Evolutionary conservation across 805 yeast genomes (phyloP).

Genomic region (Zygosaccharomyces kombuchaensis): DNA sequence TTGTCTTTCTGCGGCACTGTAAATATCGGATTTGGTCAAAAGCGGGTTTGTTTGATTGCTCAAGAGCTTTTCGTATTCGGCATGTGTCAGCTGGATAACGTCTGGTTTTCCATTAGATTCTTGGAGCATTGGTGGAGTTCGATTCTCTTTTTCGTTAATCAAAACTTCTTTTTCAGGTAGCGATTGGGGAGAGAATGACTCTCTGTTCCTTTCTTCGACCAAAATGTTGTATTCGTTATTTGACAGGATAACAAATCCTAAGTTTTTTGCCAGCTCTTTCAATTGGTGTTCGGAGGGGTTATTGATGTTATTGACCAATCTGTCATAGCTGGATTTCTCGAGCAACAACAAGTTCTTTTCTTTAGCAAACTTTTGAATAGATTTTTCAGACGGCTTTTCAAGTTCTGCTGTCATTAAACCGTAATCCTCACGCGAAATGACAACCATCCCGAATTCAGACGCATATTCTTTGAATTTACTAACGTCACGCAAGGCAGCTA

Average conservation of each 20-base stretch:
- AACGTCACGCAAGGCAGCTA: conserved; percentile 13
- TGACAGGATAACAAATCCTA: conserved; percentile 31
- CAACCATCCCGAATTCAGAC: conserved; percentile 17
- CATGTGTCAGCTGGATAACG: conserved; percentile 33
- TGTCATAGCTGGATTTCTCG: conserved; percentile 24
- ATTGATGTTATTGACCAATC: conserved; percentile 14
- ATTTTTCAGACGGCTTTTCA: conserved; percentile 28
- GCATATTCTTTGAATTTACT: conserved; percentile 25
- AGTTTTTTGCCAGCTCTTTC: conserved; percentile 27
- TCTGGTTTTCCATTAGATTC: conserved; percentile 36
- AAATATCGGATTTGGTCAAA: conserved; percentile 34
- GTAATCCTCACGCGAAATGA: conserved; percentile 30
- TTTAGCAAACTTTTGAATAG: conserved; percentile 21
- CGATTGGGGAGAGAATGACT: conserved; percentile 5
- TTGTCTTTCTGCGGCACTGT: conserved; percentile 38
- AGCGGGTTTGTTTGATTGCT: conserved; percentile 31
- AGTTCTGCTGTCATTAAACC: conserved; percentile 21
- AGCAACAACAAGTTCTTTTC: conserved; percentile 29
- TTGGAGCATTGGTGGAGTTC: conserved; percentile 27
- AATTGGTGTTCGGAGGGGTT: conserved; percentile 31
- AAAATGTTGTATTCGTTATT: conserved; percentile 13
- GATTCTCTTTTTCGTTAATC: conserved; percentile 26
- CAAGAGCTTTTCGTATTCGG: conserved; percentile 33
- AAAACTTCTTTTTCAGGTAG: conserved; percentile 30
- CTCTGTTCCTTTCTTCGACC: conserved; percentile 8